Conservation (phyloP, 331 rosid genomes). For the Pyrus hybrid region DNA sequence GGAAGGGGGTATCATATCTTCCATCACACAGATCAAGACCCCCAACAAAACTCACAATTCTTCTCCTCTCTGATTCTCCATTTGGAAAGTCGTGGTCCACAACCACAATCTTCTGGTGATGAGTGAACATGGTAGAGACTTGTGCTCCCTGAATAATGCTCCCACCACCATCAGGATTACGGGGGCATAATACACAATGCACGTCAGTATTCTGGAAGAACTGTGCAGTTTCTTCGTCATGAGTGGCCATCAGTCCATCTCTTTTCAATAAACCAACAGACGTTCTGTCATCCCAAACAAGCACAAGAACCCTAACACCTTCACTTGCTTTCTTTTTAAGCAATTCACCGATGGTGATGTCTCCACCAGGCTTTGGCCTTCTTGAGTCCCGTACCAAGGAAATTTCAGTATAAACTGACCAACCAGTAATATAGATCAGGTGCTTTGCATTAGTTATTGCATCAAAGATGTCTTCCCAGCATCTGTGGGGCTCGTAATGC, state of each 20-base stretch:
- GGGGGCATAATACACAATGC: slow-evolving; percentile 86
- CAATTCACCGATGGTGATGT: slow-evolving; percentile 57
- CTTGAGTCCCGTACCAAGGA: slow-evolving; percentile 82
- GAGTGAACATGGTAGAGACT: slow-evolving; percentile 93
- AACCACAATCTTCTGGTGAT: slow-evolving; percentile 95
- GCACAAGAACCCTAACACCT: slow-evolving; percentile 84
- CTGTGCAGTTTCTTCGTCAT: slow-evolving; percentile 69
- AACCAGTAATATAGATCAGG: slow-evolving; percentile 83
- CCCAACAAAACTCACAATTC: slow-evolving; percentile 88
- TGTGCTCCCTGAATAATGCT: slow-evolving; percentile 66
- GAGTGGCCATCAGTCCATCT: slow-evolving; percentile 96
- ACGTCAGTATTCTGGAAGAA: slow-evolving; percentile 57
- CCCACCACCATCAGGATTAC: slow-evolving; percentile 89
- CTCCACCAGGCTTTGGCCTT: slow-evolving; percentile 86
- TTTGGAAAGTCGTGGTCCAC: slow-evolving; percentile 66
- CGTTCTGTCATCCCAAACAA: slow-evolving; percentile 97
- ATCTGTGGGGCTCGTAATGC: slow-evolving; percentile 65
- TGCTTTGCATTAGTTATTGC: slow-evolving; percentile 83
- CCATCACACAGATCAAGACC: slow-evolving; percentile 96
- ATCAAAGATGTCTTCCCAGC: slow-evolving; percentile 97
- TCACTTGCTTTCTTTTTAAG: slow-evolving; percentile 86
- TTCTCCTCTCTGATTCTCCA: slow-evolving; percentile 47
- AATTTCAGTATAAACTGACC: slow-evolving; percentile 89
- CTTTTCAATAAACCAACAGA: slow-evolving; percentile 62
- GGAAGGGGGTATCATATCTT: slow-evolving; percentile 83